Evolutionary conservation across 768 basidiomycete genomes (phyloP), one percentile per base, ranked within the genome.

Genomic region (Psilocybe azurescens): DNA sequence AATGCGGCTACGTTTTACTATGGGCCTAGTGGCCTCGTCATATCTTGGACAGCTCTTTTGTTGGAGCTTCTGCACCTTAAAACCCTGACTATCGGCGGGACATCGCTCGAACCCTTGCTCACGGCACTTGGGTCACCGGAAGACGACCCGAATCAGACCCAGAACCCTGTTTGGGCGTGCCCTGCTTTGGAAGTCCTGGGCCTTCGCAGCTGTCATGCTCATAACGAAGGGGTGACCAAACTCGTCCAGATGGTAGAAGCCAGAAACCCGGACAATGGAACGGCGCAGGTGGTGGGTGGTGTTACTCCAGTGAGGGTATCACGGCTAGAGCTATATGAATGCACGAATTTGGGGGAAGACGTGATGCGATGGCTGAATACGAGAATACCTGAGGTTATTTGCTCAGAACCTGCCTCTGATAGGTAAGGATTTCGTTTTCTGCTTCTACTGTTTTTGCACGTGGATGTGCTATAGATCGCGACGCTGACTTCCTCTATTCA

Each of bases 171-270:
- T 11, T 91, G 89, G 87, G 73, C 83, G 30, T 91, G 89, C 69
- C 90, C 91, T 5, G 78, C 78, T 56, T 77, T 94, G 59, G 81
- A 79, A 61, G 75, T 79, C 11, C 78, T 94, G 48, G 82, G 83
- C 29, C 77, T 93, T 81, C 83, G 85, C 65, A 82, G 78, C 39
- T 92, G 90, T 68, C 85, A 87, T 68, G 79, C 84, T 24, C 87
- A 89, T 67, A 80, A 79, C 33, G 89, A 90, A 54, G 86, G 85
- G 29, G 83, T 90, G 28, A 79, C 80, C 54, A 88, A 87, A 74
- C 81, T 93, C 18, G 89, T 93, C 28, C 84, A 85, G 70, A 81
- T 91, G 75, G 81, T 93, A 20, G 89, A 91, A 51, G 83, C 83
- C 59, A 79, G 91, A 55, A 93, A 93, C 69, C 91, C 91, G 0